These are phyloP conservation scores for Boechera stricta DNA, from an alignment of 345 rosid species.

Conservation along the genomic window DNA sequence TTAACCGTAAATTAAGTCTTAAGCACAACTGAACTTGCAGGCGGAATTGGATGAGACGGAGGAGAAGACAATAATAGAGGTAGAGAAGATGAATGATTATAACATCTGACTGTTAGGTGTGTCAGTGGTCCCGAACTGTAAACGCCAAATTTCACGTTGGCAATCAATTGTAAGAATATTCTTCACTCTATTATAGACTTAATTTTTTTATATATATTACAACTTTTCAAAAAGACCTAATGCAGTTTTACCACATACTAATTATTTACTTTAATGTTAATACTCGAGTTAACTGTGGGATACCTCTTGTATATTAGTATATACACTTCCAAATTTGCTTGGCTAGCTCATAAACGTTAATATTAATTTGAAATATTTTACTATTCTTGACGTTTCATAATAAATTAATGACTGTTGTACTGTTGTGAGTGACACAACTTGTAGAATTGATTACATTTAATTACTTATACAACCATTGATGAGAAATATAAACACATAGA, in stretches of 20 bases:
- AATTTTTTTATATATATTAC: no score
- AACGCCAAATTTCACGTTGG: background rate
- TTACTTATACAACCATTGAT: background rate
- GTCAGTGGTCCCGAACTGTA: background rate
- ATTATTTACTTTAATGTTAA: no score
- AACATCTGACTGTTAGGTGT: background rate
- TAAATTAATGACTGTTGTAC: no score
- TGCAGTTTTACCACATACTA: no score
- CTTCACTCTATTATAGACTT: background rate
- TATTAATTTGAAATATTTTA: no score
- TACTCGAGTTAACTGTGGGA: no score
- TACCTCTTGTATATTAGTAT: no score
- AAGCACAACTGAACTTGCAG: slow-evolving; percentile 42
- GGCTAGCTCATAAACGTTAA: no score
- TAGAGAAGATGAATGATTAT: slow-evolving; percentile 35
- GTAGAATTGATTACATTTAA: background rate
- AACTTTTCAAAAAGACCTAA: no score
- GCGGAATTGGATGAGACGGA: slow-evolving; percentile 66
- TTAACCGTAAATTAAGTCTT: background rate
- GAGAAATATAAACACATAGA: background rate
- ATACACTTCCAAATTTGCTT: no score
- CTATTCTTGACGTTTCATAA: no score
- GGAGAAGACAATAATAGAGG: slow-evolving; percentile 57
- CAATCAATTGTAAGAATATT: background rate
- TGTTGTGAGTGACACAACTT: background rate